phyloP scores from a whole-genome alignment of 1,284 basidiomycete genomes.

The Apiotrichum porosum region DNA sequence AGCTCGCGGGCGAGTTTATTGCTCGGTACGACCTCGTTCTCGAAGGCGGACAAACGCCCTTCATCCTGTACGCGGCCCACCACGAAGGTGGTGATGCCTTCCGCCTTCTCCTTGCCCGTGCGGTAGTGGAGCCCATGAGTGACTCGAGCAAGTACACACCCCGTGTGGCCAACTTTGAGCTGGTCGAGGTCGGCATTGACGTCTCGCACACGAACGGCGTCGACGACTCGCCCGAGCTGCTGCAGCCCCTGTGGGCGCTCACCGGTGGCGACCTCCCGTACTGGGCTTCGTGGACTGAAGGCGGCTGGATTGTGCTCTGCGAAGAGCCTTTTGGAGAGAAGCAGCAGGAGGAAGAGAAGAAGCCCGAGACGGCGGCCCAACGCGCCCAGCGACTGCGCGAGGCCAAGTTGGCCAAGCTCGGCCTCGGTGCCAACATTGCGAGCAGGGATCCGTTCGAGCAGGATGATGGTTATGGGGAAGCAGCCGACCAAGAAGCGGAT shows the following conservation, averaged over 20 bases:
- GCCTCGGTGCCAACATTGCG: constrained; percentile 28
- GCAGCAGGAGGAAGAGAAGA: background rate
- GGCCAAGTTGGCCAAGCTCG: constrained; percentile 20
- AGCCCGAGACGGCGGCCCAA: constrained; percentile 15
- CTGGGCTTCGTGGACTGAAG: constrained; percentile 25
- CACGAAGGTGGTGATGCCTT: constrained; percentile 8
- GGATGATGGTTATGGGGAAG: background rate
- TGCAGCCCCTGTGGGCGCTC: constrained; percentile 58
- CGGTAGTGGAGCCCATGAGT: constrained; percentile 6
- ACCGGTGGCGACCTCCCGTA: constrained; percentile 67
- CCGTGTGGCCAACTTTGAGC: constrained; percentile 26
- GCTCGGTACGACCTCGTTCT: constrained; percentile 56
- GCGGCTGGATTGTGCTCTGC: constrained; percentile 36
- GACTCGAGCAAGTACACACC: constrained; percentile 13
- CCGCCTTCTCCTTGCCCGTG: constrained; percentile 25
- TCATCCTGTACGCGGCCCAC: constrained; percentile 44
- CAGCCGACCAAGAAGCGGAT: background rate
- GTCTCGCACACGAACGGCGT: constrained; percentile 10
- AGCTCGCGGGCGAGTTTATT: constrained; percentile 49
- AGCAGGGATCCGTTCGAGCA: constrained; percentile 1
- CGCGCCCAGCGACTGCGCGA: constrained; percentile 11
- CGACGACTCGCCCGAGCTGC: constrained; percentile 46
- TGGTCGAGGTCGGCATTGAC: constrained; percentile 34
- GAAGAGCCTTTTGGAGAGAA: constrained; percentile 23
- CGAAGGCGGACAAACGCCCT: constrained; percentile 51